Evolutionary conservation across 345 rosid genomes (phyloP), one percentile per base, ranked within the genome.

Genomic region (Linum usitatissimum): DNA sequence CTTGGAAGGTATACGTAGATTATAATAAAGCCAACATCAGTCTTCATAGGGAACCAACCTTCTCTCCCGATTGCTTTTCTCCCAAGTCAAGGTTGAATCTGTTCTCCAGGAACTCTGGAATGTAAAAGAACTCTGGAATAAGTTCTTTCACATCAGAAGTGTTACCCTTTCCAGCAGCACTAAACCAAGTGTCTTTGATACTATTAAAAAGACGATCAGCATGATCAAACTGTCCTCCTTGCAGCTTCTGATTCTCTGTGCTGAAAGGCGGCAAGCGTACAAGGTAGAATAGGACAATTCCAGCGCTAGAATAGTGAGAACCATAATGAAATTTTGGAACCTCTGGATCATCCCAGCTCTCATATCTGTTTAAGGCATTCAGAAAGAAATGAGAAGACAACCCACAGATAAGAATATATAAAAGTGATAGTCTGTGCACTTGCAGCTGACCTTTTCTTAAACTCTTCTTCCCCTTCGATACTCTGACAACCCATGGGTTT

Each of bases 401-500:
- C n/a, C 36, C 19, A 30, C n/a, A 15, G 38, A 57, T 23, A 17
- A 13, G 30, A n/a, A 14, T 34, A 18, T 34, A 18, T 55, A 60
- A 56, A n/a, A 36, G 19, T 18, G 18, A 14, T 34, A 30, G 14
- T 18, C 38, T 6, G 28, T 23, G 21, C 1, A 49, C 18, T 45
- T 3, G 20, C 9, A 20, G 48, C 80, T 71, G 62, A 90, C 99
- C 99, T 86, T 90, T 90, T 90, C 82, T 77, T 81, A 77, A 94
- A 94, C 80, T 94, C 99, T 9, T 90, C 95, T 82, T 88, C 96
- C 60, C 99, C 99, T 65, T 88, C 97, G 14, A 71, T 80, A 65
- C 96, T 94, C 77, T 94, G 99, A 80, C 99, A 94, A 68, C 99
- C 99, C 99, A 94, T 88, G 72, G 99, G 97, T 71, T 90, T 94